Evolutionary conservation across 257 asterid species (phyloP), one percentile per base, ranked within the genome.

Genomic region (Ballota nigra): DNA sequence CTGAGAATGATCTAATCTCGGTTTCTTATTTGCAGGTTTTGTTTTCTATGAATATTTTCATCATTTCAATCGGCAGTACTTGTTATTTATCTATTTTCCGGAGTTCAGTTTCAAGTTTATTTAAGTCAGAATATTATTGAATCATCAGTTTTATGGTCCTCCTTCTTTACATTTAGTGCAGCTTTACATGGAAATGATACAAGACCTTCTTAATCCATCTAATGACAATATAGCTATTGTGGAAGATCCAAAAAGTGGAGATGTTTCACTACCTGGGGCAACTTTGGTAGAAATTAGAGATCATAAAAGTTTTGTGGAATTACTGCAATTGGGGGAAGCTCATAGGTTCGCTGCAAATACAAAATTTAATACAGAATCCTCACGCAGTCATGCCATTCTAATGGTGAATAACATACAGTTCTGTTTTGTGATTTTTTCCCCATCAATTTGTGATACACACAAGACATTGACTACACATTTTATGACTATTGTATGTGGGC

Each of bases 331-430:
- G 77, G 98, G 97, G 59, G 98, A 90, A 81, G 87, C 97, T 77
- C 86, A 88, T 90, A 89, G 97, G 13, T 83, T 81, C 76, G 95
- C 96, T 64, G 91, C 97, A 47, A 90, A 88, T 66, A 92, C 97
- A 66, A 87, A 88, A 79, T 74, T 92, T 74, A 92, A 92, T 79
- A 86, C 98, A 13, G 97, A 92, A 79, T 92, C 98, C 68, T 92
- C 98, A 13, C 89, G 98, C 18, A 92, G 98, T 74, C 98, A 92
- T 80, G 97, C 98, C 71, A 83, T 92, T 77, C 79, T 92, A 71
- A 88, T 88, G 95, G 98, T 92, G 79, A 81, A 38, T 45, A 40
- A 52, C 43, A 8, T 63, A 20, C 68, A 40, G 51, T 71, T 67
- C 34, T 71, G 33, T 63, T 28, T 3, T 66, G 52, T 52, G 58